Percentiles rank a stretch among this genome's conserved stretches.
These are phyloP conservation scores for Mycena latifolia DNA, from an alignment of 768 basidiomycete genomes.

Conservation along the genomic window DNA sequence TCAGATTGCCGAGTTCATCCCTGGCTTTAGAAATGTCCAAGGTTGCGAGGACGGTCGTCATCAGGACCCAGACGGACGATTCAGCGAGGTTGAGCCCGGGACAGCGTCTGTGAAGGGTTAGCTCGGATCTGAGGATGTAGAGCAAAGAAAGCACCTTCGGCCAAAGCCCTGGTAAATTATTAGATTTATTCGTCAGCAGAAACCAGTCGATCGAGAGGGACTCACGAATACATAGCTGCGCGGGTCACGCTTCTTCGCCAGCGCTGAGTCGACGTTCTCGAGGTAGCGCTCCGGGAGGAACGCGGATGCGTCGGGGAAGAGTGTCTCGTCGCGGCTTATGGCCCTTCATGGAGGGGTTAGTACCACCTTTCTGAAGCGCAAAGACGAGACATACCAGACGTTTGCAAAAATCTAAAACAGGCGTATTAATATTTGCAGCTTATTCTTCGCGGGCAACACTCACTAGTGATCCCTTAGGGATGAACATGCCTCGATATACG, in stretches of 20 bases:
- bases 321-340: constrained; percentile 59
- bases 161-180: constrained; percentile 51
- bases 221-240: constrained; percentile 36
- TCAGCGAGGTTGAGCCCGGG: constrained; percentile 76
- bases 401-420: constrained; percentile 65
- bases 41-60: constrained; percentile 68
- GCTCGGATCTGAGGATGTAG: background rate
- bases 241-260: constrained; percentile 33
- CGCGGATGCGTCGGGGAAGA: constrained; percentile 52
- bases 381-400: constrained; percentile 61
- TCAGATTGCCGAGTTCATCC: constrained; percentile 59
- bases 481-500: constrained; percentile 65
- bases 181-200: too few species aligned
- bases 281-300: constrained; percentile 41
- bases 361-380: too few species aligned
- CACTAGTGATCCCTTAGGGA: constrained; percentile 74
- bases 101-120: constrained; percentile 59
- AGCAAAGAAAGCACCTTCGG: constrained; percentile 46
- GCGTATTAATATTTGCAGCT: too few species aligned
- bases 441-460: too few species aligned
- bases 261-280: constrained; percentile 33
- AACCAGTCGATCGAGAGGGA: background rate
- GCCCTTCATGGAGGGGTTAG: too few species aligned
- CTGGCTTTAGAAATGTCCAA: constrained; percentile 66
- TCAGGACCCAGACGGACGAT: constrained; percentile 70